Evolutionary conservation across 2,329 filamentous ascomycete species (phyloP), one percentile per base, ranked within the genome.

Genomic region (Akanthomyces uredinophilus): DNA sequence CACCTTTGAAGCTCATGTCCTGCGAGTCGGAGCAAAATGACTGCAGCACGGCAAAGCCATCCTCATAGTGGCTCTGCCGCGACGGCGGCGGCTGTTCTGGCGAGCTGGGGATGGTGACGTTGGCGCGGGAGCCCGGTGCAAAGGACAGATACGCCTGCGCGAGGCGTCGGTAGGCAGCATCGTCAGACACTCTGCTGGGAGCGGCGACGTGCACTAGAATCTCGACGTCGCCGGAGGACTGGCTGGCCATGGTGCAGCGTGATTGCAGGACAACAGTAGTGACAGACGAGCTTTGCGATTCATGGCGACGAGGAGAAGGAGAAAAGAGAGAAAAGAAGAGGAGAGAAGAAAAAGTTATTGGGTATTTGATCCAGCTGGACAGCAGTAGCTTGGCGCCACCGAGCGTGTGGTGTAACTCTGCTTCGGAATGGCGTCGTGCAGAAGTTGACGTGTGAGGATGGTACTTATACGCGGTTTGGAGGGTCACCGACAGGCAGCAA

Each of bases 121-220:
- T 18, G 16, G 64, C 68, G 22, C 64, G 64, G 14, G 60, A 54
- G 6, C 64, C 64, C 11, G 78, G 74, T 44, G 74, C 65, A 62
- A 83, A 86, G 46, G 75, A 69, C n/a, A 82, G 70, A 65, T 85
- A 85, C 2, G 81, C 79, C 24, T 74, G 67, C 5, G 82, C 81
- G 24, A 84, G 72, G n/a, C 73, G 70, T 39, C 82, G 74, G 65
- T 85, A 85, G 16, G 68, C 66, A 20, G 68, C 71, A 71, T 86
- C 83, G 65, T 85, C 80, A 13, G 68, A 66, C 24, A 75, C 72
- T 44, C 70, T 77, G 67, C 80, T 79, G 7, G 82, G 80, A 35
- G 83, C 83, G 13, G 79, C 71, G 61, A 83, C 77, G 69, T 86
- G 83, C 56, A 85, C 78, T 50, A 86, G 75, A 50, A 86, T 82